Evolutionary conservation across 768 basidiomycete species (phyloP), one percentile per base, ranked within the genome.

Genomic region (Suillus placidus): DNA sequence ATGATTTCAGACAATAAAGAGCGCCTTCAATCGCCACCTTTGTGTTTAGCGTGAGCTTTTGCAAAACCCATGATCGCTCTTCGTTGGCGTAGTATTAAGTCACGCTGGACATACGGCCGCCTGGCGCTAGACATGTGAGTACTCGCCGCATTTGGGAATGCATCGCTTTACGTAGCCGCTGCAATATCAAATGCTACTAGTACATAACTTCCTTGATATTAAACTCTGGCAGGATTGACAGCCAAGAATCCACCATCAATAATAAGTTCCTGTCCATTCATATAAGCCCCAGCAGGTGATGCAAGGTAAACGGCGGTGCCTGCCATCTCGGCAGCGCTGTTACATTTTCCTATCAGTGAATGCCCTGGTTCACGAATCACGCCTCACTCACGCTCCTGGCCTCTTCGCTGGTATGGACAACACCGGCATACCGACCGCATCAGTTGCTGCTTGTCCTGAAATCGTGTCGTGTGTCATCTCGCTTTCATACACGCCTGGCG

Each of bases 261-360:
- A 30, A 87, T 78, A 49, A 94, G 83, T 72, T 93, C 90, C 72
- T 93, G 92, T 12, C 92, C 92, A 68, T 90, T 90, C 67, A 84
- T 86, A 72, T 92, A 94, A 37, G 82, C 86, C 35, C 90, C 91
- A 4, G 91, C 89, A 10, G 80, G 84, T 10, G 91, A 92, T 8
- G 85, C 89, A 7, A 94, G 83, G 74, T 91, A 93, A 9, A 94
- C 82, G 0, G 80, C 91, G 7, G 92, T 91, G 10, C 90, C 92
- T 13, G 90, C 91, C 78, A 93, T 88, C 72, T 94, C 93, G 65
- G 84, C 80, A 1, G 83, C 85, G 45, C 92, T 93, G 61, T 38
- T 60, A 56, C 62, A 40, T 60, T 69, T 61, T 56, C 26, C 40
- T 64, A 63, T 13, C 57, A 66, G 51, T 63, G 57, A 62, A 64